Conservation (phyloP, 768 basidiomycete genomes). For the Thelephora aurantiotincta region DNA sequence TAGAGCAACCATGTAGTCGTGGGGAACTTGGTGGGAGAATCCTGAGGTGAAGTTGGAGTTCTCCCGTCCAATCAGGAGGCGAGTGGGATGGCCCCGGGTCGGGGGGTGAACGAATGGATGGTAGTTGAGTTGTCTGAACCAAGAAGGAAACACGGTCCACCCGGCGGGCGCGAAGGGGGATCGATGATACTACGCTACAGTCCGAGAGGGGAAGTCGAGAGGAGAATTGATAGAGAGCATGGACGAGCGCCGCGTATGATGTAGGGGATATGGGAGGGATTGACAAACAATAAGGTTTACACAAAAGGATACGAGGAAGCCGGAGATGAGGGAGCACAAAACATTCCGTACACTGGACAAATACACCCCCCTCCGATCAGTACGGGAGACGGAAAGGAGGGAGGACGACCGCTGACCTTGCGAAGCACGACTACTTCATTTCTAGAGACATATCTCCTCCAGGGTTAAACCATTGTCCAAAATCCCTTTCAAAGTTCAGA, state of each 20-base stretch:
- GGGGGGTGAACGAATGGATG: no score
- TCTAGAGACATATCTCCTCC: conserved; percentile 14
- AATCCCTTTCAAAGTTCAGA: conserved; percentile 59
- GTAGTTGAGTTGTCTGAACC: no score
- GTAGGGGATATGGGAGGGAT: background rate
- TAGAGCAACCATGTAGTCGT: no score
- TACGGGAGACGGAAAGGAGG: background rate
- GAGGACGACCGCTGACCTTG: background rate
- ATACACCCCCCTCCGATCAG: background rate
- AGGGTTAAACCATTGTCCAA: conserved; percentile 64
- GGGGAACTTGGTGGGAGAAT: no score
- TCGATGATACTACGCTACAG: no score
- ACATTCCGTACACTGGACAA: background rate
- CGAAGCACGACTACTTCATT: background rate
- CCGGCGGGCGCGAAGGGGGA: no score
- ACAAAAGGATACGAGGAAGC: background rate
- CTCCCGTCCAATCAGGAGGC: no score
- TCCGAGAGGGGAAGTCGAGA: no score
- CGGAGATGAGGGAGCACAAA: background rate
- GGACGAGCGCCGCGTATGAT: background rate
- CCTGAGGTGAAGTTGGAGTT: no score
- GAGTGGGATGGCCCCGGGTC: no score
- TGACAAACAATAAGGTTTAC: background rate
- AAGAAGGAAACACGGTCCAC: no score
- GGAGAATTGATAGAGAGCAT: background rate